Conservation (phyloP, 176 grass and related monocot genomes). For the Aegilops umbellulata region DNA sequence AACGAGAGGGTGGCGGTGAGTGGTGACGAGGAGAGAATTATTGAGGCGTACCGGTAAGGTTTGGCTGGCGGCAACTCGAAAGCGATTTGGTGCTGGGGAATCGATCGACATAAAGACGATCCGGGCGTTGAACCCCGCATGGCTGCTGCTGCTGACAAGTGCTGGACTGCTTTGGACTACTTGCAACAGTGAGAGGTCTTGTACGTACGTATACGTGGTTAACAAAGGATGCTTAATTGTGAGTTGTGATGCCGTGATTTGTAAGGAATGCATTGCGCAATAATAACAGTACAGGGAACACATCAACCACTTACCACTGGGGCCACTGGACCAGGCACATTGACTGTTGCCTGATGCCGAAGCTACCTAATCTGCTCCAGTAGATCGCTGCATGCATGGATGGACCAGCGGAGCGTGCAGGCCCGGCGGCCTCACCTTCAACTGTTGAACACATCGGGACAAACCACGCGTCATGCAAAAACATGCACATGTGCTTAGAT, state of each 20-base stretch:
- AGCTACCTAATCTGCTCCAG: neutral
- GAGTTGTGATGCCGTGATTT: neutral
- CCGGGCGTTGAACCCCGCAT: neutral
- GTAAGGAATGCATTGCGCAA: neutral
- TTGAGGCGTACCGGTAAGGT: neutral
- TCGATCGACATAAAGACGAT: neutral
- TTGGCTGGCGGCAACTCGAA: neutral
- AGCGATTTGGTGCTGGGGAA: neutral
- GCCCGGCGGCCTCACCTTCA: neutral
- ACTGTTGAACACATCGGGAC: neutral
- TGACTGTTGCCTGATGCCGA: constrained; percentile 8
- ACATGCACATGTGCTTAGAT: neutral
- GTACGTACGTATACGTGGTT: neutral
- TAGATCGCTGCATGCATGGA: neutral
- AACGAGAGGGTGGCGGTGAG: neutral
- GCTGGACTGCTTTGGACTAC: neutral
- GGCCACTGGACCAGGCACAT: neutral
- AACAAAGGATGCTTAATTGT: neutral
- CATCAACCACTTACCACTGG: neutral
- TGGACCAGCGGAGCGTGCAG: neutral
- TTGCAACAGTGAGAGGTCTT: neutral
- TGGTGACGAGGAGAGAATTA: neutral
- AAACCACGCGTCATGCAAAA: neutral
- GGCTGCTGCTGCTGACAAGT: neutral
- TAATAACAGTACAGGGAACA: neutral